A percentile compares a stretch with the other conserved stretches of the same genome.
These are phyloP conservation scores for Gypsophila paniculata DNA, from an alignment of 179 eudicot genomes.

Conservation along the genomic window DNA sequence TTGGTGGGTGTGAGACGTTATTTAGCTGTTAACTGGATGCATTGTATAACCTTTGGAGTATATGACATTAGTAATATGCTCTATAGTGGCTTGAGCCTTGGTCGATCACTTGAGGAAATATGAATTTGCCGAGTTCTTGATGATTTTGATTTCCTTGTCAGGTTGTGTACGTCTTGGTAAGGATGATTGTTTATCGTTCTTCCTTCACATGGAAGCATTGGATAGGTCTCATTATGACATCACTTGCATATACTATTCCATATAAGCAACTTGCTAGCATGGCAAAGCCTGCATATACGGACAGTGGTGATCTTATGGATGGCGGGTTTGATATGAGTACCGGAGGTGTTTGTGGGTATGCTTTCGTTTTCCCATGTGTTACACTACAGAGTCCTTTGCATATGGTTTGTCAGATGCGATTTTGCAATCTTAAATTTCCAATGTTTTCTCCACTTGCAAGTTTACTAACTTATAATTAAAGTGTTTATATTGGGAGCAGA, in stretches of 20 bases:
- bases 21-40: background rate
- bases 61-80: background rate
- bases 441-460: background rate
- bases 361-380: background rate
- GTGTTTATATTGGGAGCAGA: no score
- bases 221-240: conserved; percentile 61
- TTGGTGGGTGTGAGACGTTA: background rate
- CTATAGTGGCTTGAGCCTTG: background rate
- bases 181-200: conserved; percentile 55
- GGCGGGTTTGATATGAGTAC: conserved; percentile 95
- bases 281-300: conserved; percentile 68
- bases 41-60: background rate
- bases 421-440: conserved; percentile 4
- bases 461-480: no score
- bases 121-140: background rate
- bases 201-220: conserved; percentile 76
- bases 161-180: conserved; percentile 58
- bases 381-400: background rate
- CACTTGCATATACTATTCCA: conserved; percentile 54
- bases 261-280: conserved; percentile 77
- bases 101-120: background rate
- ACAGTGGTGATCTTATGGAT: conserved; percentile 73
- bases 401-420: background rate
- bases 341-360: conserved; percentile 81
- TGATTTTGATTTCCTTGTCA: conserved; percentile 21